Percentiles rank a stretch among this genome's conserved stretches.
phyloP scores from a whole-genome alignment of 371 early-diverging fungal genomes.

The Mortierella sp. region DNA sequence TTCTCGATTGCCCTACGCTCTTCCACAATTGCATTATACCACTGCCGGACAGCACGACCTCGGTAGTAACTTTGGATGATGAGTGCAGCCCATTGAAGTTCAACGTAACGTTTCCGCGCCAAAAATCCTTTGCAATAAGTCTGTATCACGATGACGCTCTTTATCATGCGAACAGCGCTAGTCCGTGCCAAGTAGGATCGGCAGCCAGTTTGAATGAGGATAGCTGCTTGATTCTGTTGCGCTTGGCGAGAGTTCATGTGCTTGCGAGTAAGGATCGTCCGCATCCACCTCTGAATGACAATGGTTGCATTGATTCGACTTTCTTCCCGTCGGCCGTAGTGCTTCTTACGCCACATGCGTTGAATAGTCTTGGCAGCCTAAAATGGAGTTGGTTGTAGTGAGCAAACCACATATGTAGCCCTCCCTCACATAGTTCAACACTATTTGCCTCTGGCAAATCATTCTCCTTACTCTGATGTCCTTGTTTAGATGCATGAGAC shows the following conservation, averaged over 20 bases:
- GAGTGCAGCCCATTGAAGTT: slow-evolving; percentile 31
- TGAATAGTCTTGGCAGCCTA: slow-evolving; percentile 56
- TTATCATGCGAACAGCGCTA: slow-evolving; percentile 19
- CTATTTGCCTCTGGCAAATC: too few species aligned
- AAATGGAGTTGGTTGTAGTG: too few species aligned
- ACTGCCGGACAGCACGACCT: slow-evolving; percentile 27
- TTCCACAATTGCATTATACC: slow-evolving; percentile 4
- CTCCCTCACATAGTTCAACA: too few species aligned
- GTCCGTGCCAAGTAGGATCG: slow-evolving; percentile 33
- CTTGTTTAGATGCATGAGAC: slow-evolving; percentile 52
- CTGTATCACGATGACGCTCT: slow-evolving; percentile 25
- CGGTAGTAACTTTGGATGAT: slow-evolving; percentile 31
- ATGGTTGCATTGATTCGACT: slow-evolving; percentile 35
- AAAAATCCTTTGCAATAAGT: slow-evolving; percentile 23
- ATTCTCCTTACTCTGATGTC: slow-evolving; percentile 45
- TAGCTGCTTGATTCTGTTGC: slow-evolving; percentile 19
- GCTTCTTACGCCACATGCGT: slow-evolving; percentile 52
- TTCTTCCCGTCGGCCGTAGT: slow-evolving; percentile 37
- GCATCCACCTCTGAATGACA: slow-evolving; percentile 36
- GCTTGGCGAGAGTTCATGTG: neutral
- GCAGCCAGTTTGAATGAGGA: slow-evolving; percentile 45
- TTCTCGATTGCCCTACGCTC: slow-evolving; percentile 7
- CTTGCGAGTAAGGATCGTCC: slow-evolving; percentile 18
- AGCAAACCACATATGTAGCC: too few species aligned
- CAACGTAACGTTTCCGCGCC: slow-evolving; percentile 27